phyloP scores from a whole-genome alignment of 164 flowering plant species.

The Warburgia ugandensis region DNA sequence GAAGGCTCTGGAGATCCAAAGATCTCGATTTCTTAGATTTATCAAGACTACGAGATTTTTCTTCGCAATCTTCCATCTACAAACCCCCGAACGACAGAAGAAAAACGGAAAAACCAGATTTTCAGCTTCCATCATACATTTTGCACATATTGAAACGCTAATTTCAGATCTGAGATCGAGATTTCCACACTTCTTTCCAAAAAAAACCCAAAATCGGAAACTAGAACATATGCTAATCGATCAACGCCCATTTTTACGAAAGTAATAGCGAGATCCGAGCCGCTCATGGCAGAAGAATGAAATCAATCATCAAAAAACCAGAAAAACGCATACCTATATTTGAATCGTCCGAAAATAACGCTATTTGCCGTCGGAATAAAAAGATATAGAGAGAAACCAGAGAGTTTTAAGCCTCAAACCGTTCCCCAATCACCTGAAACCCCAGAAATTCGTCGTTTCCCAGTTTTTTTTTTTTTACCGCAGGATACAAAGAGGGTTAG shows the following conservation, averaged over 20 bases:
- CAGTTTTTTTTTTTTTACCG: constrained; percentile 19
- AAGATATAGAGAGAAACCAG: no score
- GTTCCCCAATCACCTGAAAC: background rate
- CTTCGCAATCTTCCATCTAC: constrained; percentile 72
- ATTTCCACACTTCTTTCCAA: constrained; percentile 12
- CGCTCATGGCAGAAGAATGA: no score
- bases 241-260: no score
- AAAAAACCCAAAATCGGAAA: constrained; percentile 11
- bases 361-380: no score
- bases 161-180: constrained; percentile 36
- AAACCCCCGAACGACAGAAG: constrained; percentile 25
- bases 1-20: constrained; percentile 55
- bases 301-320: no score
- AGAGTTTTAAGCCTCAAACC: no score
- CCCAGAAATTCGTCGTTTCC: constrained; percentile 14
- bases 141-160: constrained; percentile 15
- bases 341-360: constrained; percentile 1
- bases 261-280: no score
- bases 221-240: constrained; percentile 1
- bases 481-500: constrained; percentile 32
- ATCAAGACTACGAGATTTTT: constrained; percentile 32
- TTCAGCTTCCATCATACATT: constrained; percentile 47
- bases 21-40: constrained; percentile 47
- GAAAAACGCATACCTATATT: constrained; percentile 33
- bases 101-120: constrained; percentile 24